Evolutionary conservation across 495 filamentous ascomycete species (phyloP), one percentile per base, ranked within the genome.

Genomic region (Podospora australis): DNA sequence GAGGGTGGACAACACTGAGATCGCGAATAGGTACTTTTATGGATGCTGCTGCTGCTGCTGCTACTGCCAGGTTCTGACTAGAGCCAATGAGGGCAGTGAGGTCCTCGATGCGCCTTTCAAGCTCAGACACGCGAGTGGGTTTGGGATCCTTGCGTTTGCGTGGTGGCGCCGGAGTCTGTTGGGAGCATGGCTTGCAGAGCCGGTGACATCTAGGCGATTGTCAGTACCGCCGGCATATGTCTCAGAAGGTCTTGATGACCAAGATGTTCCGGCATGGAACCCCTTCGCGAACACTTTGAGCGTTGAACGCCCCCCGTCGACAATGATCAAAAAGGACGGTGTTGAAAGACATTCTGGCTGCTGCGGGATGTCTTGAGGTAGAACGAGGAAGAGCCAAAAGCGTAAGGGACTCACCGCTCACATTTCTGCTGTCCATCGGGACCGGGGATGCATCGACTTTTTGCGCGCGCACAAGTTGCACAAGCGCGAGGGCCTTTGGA

Each of bases 161-260:
- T 3, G 60, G 54, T 11, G 63, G 60, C 4, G 63, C 60, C 13
- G 63, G 63, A 8, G 46, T 58, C 46, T 63, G 60, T 6, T 52
- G 49, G 23, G 50, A 49, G 39, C 63, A 66, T 36, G 49, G 26
- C 49, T 64, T 66, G 41, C 46, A 39, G 3, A 66, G 55, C 0
- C 63, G 56, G 19, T 64, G 47, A 34, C 63, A 66, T 34, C 63
- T 66, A n/a, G n/a, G n/a, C n/a, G n/a, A n/a, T n/a, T n/a, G n/a
- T n/a, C n/a, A n/a, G n/a, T n/a, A n/a, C n/a, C n/a, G n/a, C n/a
- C n/a, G n/a, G n/a, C n/a, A n/a, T n/a, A n/a, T n/a, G n/a, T n/a
- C n/a, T n/a, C n/a, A n/a, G n/a, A n/a, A n/a, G n/a, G n/a, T n/a
- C n/a, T n/a, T n/a, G n/a, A n/a, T n/a, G n/a, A n/a, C n/a, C n/a